Evolutionary conservation across 2,329 filamentous ascomycete genomes (phyloP).

Genomic region (Ophiocordyceps unilateralis): DNA sequence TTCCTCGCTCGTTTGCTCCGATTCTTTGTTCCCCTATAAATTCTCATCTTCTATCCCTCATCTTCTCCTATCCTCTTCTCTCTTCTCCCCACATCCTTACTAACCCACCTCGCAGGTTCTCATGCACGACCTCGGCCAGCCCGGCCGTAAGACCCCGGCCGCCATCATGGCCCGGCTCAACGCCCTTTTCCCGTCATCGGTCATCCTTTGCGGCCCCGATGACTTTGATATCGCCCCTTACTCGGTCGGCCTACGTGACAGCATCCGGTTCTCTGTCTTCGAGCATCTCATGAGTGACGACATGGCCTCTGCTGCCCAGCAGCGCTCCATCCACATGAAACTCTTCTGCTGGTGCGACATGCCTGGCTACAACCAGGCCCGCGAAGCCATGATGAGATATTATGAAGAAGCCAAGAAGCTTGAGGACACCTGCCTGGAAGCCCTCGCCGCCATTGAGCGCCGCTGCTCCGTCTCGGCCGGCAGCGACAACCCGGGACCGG

Average conservation of each 20-base stretch:
- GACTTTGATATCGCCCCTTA: constrained; percentile 12
- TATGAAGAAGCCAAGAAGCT: constrained; percentile 16
- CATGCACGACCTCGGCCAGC: constrained; percentile 7
- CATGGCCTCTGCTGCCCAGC: constrained; percentile 5
- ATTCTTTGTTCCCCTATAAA: background rate
- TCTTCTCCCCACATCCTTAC: background rate
- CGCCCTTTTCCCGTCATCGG: constrained; percentile 15
- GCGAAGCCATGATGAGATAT: constrained; percentile 14
- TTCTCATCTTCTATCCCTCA: background rate
- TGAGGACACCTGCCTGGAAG: constrained; percentile 12
- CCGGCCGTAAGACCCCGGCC: constrained; percentile 4
- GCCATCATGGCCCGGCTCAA: constrained; percentile 18
- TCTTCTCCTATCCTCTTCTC: background rate
- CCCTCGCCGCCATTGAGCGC: constrained; percentile 7
- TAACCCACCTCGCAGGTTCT: constrained; percentile 9
- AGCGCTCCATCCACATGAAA: constrained; percentile 11
- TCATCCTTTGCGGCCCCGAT: constrained; percentile 7
- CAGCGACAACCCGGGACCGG: background rate
- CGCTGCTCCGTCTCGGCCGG: background rate
- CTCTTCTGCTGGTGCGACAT: constrained; percentile 16
- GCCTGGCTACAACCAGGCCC: constrained; percentile 12
- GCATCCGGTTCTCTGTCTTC: constrained; percentile 17
- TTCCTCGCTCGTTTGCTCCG: background rate
- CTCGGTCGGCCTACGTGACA: constrained; percentile 15
- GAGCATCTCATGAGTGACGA: constrained; percentile 14